Evolutionary conservation across 208 protist genomes (phyloP).

Genomic region (Trichomonas gallinae): DNA sequence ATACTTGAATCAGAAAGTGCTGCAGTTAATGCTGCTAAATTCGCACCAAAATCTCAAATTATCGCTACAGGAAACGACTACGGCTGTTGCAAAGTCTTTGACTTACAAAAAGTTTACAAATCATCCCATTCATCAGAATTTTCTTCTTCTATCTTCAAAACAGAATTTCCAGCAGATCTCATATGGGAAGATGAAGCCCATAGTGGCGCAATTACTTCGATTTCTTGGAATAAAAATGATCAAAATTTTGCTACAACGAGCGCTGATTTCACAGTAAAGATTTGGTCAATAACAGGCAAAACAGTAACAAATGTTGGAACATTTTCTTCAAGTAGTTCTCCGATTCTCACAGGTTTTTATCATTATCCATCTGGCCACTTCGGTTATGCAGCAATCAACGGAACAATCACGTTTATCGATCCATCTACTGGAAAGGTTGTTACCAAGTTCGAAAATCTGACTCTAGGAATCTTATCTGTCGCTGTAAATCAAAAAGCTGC

Average conservation of each 20-base stretch:
- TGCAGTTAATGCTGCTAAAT: constrained; percentile 93
- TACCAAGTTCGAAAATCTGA: constrained; percentile 16
- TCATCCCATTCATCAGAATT: not conserved
- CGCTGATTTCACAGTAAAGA: constrained; percentile 83
- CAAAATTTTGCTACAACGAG: constrained; percentile 77
- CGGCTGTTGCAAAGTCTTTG: constrained; percentile 95
- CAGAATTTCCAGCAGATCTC: not conserved
- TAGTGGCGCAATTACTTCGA: constrained; percentile 94
- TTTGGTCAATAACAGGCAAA: constrained; percentile 74
- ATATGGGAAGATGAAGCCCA: constrained; percentile 86
- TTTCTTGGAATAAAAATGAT: constrained; percentile 79
- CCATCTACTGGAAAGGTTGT: not conserved
- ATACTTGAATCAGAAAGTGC: constrained; percentile 84
- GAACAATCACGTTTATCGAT: constrained; percentile 47
- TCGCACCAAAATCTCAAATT: constrained; percentile 52
- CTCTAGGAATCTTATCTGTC: constrained; percentile 82
- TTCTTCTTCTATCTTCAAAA: not conserved
- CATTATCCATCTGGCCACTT: constrained; percentile 70
- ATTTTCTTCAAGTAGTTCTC: constrained; percentile 79
- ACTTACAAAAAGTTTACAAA: constrained; percentile 54
- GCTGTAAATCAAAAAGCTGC: constrained; percentile 69
- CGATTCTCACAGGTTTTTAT: constrained; percentile 84
- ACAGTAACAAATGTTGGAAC: constrained; percentile 51
- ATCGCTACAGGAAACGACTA: constrained; percentile 91
- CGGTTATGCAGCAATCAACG: constrained; percentile 75